Conservation (phyloP, 1,139 yeast species). For the Lodderomyces beijingensis region DNA sequence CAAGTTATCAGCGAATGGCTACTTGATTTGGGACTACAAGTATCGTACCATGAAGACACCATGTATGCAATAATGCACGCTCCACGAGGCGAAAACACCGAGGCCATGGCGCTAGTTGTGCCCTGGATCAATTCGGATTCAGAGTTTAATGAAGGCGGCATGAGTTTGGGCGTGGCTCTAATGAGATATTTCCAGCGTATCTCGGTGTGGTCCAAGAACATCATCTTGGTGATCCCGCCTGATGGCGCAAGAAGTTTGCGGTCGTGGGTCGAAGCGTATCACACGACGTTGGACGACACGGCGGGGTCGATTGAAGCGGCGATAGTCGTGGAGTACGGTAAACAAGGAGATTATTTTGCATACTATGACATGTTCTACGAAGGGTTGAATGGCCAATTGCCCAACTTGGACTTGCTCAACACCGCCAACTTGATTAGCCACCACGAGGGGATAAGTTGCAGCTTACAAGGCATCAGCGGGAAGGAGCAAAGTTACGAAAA, state of each 20-base stretch:
- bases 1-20: constrained; percentile 55
- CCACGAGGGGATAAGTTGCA: constrained; percentile 69
- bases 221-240: constrained; percentile 78
- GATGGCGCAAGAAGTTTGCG: constrained; percentile 68
- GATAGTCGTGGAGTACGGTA: constrained; percentile 74
- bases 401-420: constrained; percentile 86
- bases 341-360: constrained; percentile 61
- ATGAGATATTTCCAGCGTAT: constrained; percentile 77
- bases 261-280: constrained; percentile 94
- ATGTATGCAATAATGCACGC: constrained; percentile 86
- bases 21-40: constrained; percentile 66
- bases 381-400: constrained; percentile 93
- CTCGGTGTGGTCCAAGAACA: constrained; percentile 95
- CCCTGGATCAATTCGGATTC: constrained; percentile 72
- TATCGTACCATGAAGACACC: constrained; percentile 49
- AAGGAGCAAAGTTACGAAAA: constrained; percentile 44
- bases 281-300: constrained; percentile 75
- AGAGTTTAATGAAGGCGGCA: constrained; percentile 73
- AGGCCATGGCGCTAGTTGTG: constrained; percentile 85
- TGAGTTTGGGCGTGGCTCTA: constrained; percentile 66
- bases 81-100: constrained; percentile 94
- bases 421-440: constrained; percentile 67
- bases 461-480: constrained; percentile 60
- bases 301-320: constrained; percentile 98
- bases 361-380: constrained; percentile 74